Evolutionary conservation across 139 green algal species (phyloP).

Genomic region (Mesotaenium endlicherianum): DNA sequence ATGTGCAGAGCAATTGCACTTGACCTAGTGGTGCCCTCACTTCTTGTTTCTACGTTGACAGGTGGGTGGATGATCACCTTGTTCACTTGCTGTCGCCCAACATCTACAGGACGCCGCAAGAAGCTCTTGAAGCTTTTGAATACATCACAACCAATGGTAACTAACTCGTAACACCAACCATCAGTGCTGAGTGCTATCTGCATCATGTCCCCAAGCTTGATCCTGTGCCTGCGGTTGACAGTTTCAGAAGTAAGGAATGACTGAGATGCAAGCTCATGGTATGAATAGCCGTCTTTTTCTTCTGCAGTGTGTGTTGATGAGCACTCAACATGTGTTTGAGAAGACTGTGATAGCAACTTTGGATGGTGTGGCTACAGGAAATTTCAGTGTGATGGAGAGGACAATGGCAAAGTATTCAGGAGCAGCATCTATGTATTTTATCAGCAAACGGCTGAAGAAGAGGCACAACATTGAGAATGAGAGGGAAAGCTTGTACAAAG

Average conservation of each 20-base stretch:
- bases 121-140: constrained; percentile 60
- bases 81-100: constrained; percentile 94
- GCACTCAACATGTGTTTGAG: no score
- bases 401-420: constrained; percentile 40
- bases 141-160: constrained; percentile 60
- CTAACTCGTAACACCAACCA: not conserved
- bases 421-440: constrained; percentile 57
- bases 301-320: no score
- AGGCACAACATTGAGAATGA: constrained; percentile 90
- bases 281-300: no score
- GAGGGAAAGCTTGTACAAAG: constrained; percentile 72
- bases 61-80: constrained; percentile 89
- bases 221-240: no score
- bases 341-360: not conserved
- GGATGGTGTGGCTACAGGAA: constrained; percentile 59
- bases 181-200: no score
- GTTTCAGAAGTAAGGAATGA: no score
- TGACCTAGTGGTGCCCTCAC: not conserved
- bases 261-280: no score
- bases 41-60: constrained; percentile 6
- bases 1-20: not conserved
- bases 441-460: constrained; percentile 75
- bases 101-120: constrained; percentile 89
- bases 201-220: no score
- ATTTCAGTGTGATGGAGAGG: constrained; percentile 63